Conservation (phyloP, 257 asterid species). For the Ballota nigra region DNA sequence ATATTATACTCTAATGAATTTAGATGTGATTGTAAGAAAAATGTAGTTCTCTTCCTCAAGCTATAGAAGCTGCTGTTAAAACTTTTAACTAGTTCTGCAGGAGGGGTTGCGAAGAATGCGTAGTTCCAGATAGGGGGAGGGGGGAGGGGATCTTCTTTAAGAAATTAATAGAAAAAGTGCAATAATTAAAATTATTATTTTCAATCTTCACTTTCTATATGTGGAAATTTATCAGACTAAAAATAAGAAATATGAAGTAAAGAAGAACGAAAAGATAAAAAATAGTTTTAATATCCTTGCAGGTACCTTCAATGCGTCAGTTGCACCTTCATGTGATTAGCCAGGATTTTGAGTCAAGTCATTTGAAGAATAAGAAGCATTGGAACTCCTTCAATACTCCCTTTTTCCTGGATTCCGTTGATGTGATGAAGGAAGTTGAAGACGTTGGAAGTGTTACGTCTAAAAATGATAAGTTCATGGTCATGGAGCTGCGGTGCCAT, state of each 20-base stretch:
- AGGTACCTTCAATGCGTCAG: conserved; percentile 92
- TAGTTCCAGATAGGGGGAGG: background rate
- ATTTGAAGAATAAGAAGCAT: conserved; percentile 83
- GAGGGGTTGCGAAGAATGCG: background rate
- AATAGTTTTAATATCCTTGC: conserved; percentile 14
- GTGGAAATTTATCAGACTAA: background rate
- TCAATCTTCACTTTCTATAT: background rate
- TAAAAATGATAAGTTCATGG: conserved; percentile 36
- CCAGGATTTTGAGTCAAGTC: conserved; percentile 79
- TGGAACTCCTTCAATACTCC: conserved; percentile 89
- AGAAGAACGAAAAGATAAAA: background rate
- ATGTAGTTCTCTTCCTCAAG: background rate
- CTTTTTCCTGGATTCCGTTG: conserved; percentile 77
- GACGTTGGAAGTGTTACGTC: conserved; percentile 39
- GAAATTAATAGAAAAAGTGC: background rate
- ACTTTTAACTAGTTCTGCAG: background rate
- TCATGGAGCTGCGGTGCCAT: conserved; percentile 76
- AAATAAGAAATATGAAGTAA: background rate
- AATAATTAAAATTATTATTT: background rate
- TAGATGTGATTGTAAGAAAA: background rate
- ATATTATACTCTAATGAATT: background rate
- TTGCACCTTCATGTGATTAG: conserved; percentile 92
- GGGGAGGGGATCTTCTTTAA: background rate
- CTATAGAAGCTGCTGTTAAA: conserved; percentile 11
- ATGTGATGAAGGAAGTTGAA: conserved; percentile 66